Conservation (phyloP, 768 basidiomycete genomes). For the Lanmaoa pseudosensibilis region DNA sequence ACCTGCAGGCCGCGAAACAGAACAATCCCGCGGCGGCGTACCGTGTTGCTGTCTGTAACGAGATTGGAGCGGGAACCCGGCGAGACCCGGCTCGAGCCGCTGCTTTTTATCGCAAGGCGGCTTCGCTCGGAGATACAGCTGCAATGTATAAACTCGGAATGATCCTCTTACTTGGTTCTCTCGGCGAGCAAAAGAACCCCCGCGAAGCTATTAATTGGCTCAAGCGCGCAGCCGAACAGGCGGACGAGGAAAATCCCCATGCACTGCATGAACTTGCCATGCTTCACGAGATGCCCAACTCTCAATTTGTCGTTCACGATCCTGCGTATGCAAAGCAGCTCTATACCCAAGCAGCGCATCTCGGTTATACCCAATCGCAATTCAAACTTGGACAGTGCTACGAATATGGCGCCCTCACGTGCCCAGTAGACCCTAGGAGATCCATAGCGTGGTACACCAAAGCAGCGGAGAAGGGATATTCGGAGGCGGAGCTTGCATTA, state of each 20-base stretch:
- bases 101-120: conserved; percentile 95
- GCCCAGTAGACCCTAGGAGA: conserved; percentile 88
- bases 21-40: conserved; percentile 95
- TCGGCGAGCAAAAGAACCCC: conserved; percentile 81
- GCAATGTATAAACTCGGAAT: conserved; percentile 99
- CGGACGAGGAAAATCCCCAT: conserved; percentile 97
- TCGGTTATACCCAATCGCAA: conserved; percentile 92
- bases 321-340: conserved; percentile 80
- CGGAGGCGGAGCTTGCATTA: conserved; percentile 92
- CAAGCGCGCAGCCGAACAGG: conserved; percentile 91
- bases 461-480: conserved; percentile 94
- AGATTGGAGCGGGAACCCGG: conserved; percentile 94
- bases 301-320: conserved; percentile 72
- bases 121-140: conserved; percentile 92
- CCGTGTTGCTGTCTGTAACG: conserved; percentile 97
- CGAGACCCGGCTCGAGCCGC: conserved; percentile 86
- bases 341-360: conserved; percentile 87
- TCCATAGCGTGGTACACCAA: conserved; percentile 99
- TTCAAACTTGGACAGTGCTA: conserved; percentile 95
- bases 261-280: conserved; percentile 94
- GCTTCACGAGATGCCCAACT: conserved; percentile 72
- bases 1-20: conserved; percentile 95
- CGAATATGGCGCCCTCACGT: conserved; percentile 87
- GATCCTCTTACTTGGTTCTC: conserved; percentile 82
- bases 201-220: conserved; percentile 95